Evolutionary conservation across 179 eudicot genomes (phyloP), one percentile per base, ranked within the genome.

Genomic region (Patellifolia procumbens): DNA sequence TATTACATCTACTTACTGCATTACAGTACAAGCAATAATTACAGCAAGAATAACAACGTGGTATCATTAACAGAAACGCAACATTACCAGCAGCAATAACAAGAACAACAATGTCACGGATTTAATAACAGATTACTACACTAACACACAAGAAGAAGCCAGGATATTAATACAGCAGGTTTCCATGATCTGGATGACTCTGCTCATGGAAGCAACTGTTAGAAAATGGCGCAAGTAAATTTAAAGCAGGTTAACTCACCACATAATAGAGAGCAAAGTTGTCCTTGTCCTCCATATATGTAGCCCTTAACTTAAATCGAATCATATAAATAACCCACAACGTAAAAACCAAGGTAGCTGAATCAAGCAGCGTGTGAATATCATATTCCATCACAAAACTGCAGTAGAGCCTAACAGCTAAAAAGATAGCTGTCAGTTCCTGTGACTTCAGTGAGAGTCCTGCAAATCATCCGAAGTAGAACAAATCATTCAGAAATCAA

Each of bases 271-370:
- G 51, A 72, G 89, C 81, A 83, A 90, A 87, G 76, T 87, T 90
- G 84, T 90, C 94, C 77, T 88, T 90, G 73, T 88, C 94, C 70
- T 85, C 88, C 91, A 90, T 90, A 68, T 90, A 90, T 46, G 91
- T 88, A 45, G 94, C 85, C 74, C 79, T 84, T 59, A 90, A 76
- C 52, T 84, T 90, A 76, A 84, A 87, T 9, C 94, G 88, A 32
- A 90, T 90, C 91, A 85, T 88, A 81, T 87, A 90, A 24, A 90
- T 83, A 53, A 90, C 91, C 94, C 94, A 90, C 83, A 90, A 61
- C 22, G 94, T 90, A 60, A 85, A 81, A 45, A 68, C 90, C 78
- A 90, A 76, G 64, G 91, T 90, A 64, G 94, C 89, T 62, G 88
- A 78, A 83, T 90, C 94, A 83, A 90, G 94, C 70, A 90, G 24